Evolutionary conservation across 2,329 filamentous ascomycete species (phyloP).

Genomic region (Aspergillus neoniger): DNA sequence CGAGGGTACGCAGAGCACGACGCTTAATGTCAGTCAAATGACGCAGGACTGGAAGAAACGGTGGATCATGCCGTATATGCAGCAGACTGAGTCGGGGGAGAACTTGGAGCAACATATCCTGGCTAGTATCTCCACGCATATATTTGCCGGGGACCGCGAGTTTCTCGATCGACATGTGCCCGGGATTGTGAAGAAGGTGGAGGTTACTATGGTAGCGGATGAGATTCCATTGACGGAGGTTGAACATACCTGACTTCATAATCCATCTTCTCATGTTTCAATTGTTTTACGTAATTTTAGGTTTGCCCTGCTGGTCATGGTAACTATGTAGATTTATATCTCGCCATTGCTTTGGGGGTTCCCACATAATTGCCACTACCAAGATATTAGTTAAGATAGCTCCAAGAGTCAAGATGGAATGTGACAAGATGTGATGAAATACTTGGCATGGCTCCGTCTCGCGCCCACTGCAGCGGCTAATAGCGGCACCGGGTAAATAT

Average conservation of each 20-base stretch:
- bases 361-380: too few species aligned
- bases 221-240: slow-evolving; percentile 2
- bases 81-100: neutral
- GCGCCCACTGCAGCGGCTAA: too few species aligned
- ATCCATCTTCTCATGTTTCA: too few species aligned
- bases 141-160: slow-evolving; percentile 5
- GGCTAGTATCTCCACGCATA: slow-evolving; percentile 6
- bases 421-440: too few species aligned
- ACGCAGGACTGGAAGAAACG: neutral
- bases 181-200: slow-evolving; percentile 1
- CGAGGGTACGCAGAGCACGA: neutral
- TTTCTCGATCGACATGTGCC: neutral
- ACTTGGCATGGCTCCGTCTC: too few species aligned
- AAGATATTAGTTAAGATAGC: too few species aligned
- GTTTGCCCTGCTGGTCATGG: too few species aligned
- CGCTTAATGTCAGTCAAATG: neutral
- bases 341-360: too few species aligned
- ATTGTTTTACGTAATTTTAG: too few species aligned
- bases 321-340: too few species aligned
- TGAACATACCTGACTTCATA: neutral
- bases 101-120: neutral
- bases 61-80: slow-evolving; percentile 5
- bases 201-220: slow-evolving; percentile 3
- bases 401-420: too few species aligned
- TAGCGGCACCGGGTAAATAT: too few species aligned